Evolutionary conservation across 805 yeast genomes (phyloP).

Genomic region (Jamesozyma lodderae): DNA sequence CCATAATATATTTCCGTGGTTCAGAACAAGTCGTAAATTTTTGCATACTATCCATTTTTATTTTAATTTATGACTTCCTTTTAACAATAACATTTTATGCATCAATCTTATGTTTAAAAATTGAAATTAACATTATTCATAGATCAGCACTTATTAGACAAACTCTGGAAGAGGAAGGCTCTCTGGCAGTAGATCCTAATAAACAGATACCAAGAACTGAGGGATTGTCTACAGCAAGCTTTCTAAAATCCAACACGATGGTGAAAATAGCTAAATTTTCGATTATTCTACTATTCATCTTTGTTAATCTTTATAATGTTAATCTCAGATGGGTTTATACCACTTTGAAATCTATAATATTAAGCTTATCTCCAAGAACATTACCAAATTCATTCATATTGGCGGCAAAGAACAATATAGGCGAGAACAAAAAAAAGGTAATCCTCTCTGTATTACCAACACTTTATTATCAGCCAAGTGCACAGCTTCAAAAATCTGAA

Average conservation of each 20-base stretch:
- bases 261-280: conserved; percentile 50
- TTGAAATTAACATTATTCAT: conserved; percentile 80
- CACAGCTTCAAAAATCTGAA: conserved; percentile 1
- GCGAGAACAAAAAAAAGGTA: conserved; percentile 35
- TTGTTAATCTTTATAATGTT: conserved; percentile 56
- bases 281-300: conserved; percentile 48
- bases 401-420: conserved; percentile 17
- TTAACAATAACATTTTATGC: conserved; percentile 74
- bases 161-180: conserved; percentile 88
- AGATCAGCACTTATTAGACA: conserved; percentile 66
- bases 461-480: conserved; percentile 46
- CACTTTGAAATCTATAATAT: background rate
- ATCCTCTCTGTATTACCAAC: conserved; percentile 52
- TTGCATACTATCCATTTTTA: conserved; percentile 62
- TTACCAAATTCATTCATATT: conserved; percentile 32
- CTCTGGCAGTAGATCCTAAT: conserved; percentile 63
- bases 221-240: conserved; percentile 14
- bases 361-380: conserved; percentile 10
- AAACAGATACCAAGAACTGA: background rate
- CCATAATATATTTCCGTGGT: conserved; percentile 52
- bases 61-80: conserved; percentile 60
- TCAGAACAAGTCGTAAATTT: conserved; percentile 71
- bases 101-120: conserved; percentile 75
- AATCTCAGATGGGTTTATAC: conserved; percentile 55
- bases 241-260: conserved; percentile 31